Percentiles rank a stretch among this genome's conserved stretches.
These are phyloP conservation scores for Punica granatum DNA, from an alignment of 345 rosid species.

Conservation along the genomic window DNA sequence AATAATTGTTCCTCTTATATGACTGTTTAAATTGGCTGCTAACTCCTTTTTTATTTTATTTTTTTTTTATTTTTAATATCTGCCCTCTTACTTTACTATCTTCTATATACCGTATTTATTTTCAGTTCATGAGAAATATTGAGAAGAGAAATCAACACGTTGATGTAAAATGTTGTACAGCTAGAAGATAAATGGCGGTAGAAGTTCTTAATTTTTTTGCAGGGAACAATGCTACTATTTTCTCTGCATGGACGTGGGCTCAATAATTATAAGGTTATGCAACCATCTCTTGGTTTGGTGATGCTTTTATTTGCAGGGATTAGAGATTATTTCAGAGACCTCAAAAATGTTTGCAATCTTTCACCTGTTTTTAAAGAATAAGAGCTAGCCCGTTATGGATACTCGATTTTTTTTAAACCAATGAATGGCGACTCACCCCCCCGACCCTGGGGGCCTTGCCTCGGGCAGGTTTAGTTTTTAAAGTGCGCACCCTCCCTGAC, in stretches of 20 bases:
- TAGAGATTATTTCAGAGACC: neutral
- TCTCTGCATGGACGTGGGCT: neutral
- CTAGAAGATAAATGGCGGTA: neutral
- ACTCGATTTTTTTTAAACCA: neutral
- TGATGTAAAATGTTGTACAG: neutral
- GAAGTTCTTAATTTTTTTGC: neutral
- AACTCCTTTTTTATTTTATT: too few relatives aligned
- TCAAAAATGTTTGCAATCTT: neutral
- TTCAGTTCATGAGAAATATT: neutral
- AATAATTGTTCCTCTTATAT: slow-evolving; percentile 2
- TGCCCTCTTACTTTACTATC: neutral
- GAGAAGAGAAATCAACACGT: neutral
- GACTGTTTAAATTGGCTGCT: neutral
- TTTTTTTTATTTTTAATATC: too few relatives aligned
- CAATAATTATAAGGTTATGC: neutral
- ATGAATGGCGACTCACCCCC: neutral
- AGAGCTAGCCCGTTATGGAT: too few relatives aligned
- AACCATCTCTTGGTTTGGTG: neutral
- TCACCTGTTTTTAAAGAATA: neutral
- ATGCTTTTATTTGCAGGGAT: slow-evolving; percentile 3
- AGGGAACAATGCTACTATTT: neutral
- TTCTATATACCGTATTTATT: neutral
- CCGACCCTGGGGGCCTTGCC: too few relatives aligned
- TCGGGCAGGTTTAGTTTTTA: too few relatives aligned
- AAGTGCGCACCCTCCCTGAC: too few relatives aligned